Percentiles rank a stretch among this genome's conserved stretches.
Conservation (phyloP, 2,329 filamentous ascomycete genomes). For the Alternaria triticina region DNA sequence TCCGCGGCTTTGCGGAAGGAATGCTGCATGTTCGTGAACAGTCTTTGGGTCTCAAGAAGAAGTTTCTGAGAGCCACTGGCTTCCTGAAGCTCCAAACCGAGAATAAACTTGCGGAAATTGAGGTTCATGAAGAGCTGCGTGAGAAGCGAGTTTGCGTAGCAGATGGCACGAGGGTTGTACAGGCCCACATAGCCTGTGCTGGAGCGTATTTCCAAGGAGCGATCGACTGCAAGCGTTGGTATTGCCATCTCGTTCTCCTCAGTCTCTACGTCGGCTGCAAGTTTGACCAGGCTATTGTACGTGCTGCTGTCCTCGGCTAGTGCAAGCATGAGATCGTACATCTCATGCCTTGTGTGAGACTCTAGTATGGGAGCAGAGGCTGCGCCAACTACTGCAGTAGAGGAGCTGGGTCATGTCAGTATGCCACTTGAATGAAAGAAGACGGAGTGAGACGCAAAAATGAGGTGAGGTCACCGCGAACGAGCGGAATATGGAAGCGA, state of each 20-base stretch:
- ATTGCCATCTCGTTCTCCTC: slow-evolving; percentile 63
- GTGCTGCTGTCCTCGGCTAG: slow-evolving; percentile 41
- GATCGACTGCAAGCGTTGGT: slow-evolving; percentile 62
- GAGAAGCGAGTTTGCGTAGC: slow-evolving; percentile 93
- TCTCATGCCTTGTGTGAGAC: slow-evolving; percentile 42
- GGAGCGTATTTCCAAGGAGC: slow-evolving; percentile 72
- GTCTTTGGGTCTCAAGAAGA: slow-evolving; percentile 75
- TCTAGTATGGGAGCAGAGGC: slow-evolving; percentile 42
- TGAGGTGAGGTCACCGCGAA: not conserved
- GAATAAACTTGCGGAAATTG: slow-evolving; percentile 83
- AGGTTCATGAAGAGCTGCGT: slow-evolving; percentile 97
- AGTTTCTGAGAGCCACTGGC: slow-evolving; percentile 67
- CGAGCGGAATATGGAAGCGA: not conserved
- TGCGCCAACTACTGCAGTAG: slow-evolving; percentile 16
- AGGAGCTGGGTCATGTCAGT: slow-evolving; percentile 9
- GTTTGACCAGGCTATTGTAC: slow-evolving; percentile 37
- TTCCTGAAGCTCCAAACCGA: slow-evolving; percentile 63
- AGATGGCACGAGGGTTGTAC: slow-evolving; percentile 93
- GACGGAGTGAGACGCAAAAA: not conserved
- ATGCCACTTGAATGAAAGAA: not conserved
- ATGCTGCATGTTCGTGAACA: slow-evolving; percentile 88
- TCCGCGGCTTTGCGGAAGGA: slow-evolving; percentile 76
- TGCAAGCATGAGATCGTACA: slow-evolving; percentile 46
- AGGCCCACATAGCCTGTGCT: slow-evolving; percentile 85
- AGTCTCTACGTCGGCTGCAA: slow-evolving; percentile 28